These are phyloP conservation scores for Neoscytalidium dimidiatum DNA, from an alignment of 2,329 filamentous ascomycete genomes.

Conservation along the genomic window DNA sequence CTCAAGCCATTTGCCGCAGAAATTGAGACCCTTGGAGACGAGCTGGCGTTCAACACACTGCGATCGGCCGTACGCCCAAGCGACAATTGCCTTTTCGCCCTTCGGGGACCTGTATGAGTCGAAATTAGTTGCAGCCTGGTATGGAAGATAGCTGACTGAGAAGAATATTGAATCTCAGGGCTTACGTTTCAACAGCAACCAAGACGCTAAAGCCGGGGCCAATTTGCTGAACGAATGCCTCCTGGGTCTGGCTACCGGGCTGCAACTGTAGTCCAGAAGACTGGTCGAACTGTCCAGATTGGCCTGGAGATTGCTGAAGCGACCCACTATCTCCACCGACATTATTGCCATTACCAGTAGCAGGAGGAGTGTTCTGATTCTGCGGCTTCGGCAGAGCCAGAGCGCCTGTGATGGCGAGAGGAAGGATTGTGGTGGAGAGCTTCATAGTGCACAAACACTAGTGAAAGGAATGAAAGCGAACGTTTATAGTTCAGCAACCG, in stretches of 20 bases:
- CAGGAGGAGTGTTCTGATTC: not conserved
- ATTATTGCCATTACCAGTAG: too few species aligned
- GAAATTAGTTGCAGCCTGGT: not conserved
- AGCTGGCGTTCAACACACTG: slow-evolving; percentile 5
- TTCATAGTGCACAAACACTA: not conserved
- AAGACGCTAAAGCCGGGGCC: not conserved
- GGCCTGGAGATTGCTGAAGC: too few species aligned
- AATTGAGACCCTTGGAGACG: not conserved
- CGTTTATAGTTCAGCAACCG: not conserved
- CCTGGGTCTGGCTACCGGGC: not conserved
- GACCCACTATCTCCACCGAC: too few species aligned
- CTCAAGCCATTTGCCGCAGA: not conserved
- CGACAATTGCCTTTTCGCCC: not conserved
- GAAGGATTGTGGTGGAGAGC: not conserved
- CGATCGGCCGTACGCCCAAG: not conserved
- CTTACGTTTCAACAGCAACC: not conserved
- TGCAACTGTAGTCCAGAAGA: too few species aligned
- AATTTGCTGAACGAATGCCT: not conserved
- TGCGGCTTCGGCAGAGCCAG: not conserved
- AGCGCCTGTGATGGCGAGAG: not conserved
- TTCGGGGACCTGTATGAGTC: not conserved
- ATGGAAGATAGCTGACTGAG: too few species aligned
- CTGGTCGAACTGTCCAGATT: not conserved
- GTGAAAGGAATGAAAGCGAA: not conserved
- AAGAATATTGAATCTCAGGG: too few species aligned